phyloP scores from a whole-genome alignment of 2,329 filamentous ascomycete genomes.

The Penicillium rolfsii region DNA sequence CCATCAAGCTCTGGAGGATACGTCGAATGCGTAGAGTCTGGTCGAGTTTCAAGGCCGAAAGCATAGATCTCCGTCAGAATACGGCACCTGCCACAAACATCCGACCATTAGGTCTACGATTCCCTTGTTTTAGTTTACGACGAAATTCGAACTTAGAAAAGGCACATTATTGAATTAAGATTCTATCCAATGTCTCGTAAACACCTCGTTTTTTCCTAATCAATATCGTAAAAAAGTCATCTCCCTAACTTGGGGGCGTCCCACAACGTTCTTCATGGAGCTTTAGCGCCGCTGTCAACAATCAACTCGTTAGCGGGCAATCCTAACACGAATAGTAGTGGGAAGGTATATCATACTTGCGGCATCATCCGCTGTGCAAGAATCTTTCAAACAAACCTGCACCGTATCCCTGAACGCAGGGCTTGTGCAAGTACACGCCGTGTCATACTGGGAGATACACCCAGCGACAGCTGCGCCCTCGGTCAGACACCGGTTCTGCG shows the following conservation, averaged over 20 bases:
- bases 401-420: slow-evolving; percentile 23
- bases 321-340: not conserved
- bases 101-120: not conserved
- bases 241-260: not conserved
- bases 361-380: slow-evolving; percentile 22
- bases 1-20: not conserved
- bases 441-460: slow-evolving; percentile 21
- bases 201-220: not conserved
- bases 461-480: slow-evolving; percentile 21
- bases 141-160: not conserved
- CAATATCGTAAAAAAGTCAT: not conserved
- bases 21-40: not conserved
- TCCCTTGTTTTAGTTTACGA: not conserved
- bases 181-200: not conserved
- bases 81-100: too few species aligned
- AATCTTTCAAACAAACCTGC: slow-evolving; percentile 14
- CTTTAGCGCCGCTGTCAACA: slow-evolving; percentile 3
- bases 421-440: slow-evolving; percentile 26
- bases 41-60: not conserved
- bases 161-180: not conserved
- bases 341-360: slow-evolving; percentile 13
- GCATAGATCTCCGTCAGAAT: not conserved
- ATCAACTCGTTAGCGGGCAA: not conserved
- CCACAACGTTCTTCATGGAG: slow-evolving; percentile 14
- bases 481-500: slow-evolving; percentile 19